Base-by-base conservation (phyloP, 768 basidiomycete species). In the Auricularia cornea region DNA sequence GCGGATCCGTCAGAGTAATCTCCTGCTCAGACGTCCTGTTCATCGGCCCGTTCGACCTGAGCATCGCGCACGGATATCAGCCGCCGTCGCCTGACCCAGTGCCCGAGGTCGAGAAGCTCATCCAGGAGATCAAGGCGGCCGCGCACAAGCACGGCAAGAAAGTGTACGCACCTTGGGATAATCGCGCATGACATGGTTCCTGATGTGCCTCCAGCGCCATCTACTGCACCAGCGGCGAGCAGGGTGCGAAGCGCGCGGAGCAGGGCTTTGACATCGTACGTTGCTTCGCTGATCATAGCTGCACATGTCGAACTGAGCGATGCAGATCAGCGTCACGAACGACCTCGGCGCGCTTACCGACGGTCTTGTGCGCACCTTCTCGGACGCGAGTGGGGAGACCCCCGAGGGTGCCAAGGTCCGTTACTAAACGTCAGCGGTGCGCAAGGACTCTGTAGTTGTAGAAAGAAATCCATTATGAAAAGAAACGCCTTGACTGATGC, bases 31-130 rank as follows among this genome's bases (percentile, higher is more conserved):
- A 84, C 64, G 78, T 80, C 16, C 72, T 86, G 26, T 85, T 86
- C 72, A 82, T 88, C 61, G 86, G 87, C 3, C 87, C 86, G 3
- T 88, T 83, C 65, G 87, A 88, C 68, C 78, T 89, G 48, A 89
- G 88, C 1, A 76, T 86, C 60, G 78, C 81, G 1, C 75, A 86
- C 30, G 86, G 86, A 38, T 83, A 80, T 68, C 80, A 83, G 1
- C 72, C 83, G 4, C 87, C 87, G 18, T 79, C 80, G 32, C 87
- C 86, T 0, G 83, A 88, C 66, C 84, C 85, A 0, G 83, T 87
- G 64, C 83, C 85, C 0, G 81, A 85, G 2, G 82, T 87, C 3
- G 88, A 89, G 68, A 73, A 77, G 62, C 71, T 81, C 8, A 86
- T 89, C 40, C 82, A 87, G 63, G 70, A 71, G 18, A 82, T 88